A percentile compares a stretch with the other conserved stretches of the same genome.
These are phyloP conservation scores for Allantophomopsis cytisporea DNA, from an alignment of 2,329 filamentous ascomycete species.

Conservation along the genomic window DNA sequence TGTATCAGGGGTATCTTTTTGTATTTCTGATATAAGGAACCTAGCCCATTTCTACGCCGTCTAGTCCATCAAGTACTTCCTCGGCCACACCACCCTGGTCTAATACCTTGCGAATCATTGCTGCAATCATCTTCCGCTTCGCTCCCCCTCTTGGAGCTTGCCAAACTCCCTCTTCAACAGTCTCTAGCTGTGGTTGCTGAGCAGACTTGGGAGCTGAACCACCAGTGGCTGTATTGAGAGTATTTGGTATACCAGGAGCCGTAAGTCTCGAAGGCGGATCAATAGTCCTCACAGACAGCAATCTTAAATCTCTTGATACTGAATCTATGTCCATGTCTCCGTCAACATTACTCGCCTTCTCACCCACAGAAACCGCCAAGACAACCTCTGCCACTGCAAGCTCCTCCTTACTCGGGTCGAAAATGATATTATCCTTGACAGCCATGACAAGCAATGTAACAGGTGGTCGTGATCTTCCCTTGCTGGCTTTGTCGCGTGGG, in stretches of 20 bases:
- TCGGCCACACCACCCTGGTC: constrained; percentile 69
- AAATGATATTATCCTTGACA: constrained; percentile 78
- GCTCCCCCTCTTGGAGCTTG: constrained; percentile 73
- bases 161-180: constrained; percentile 66
- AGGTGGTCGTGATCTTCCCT: constrained; percentile 47
- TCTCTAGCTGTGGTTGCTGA: constrained; percentile 30
- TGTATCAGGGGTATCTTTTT: neutral
- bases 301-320: constrained; percentile 29
- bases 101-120: constrained; percentile 65
- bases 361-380: constrained; percentile 68
- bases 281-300: constrained; percentile 59
- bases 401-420: constrained; percentile 85
- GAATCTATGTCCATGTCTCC: constrained; percentile 25
- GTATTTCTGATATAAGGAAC: neutral
- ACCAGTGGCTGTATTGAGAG: constrained; percentile 40
- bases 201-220: constrained; percentile 22
- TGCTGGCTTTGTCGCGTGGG: constrained; percentile 11
- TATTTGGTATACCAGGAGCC: constrained; percentile 54
- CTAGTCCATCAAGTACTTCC: constrained; percentile 72
- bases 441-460: constrained; percentile 84
- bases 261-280: constrained; percentile 64
- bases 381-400: constrained; percentile 85
- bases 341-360: constrained; percentile 16
- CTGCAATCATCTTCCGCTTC: constrained; percentile 57
- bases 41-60: constrained; percentile 56